phyloP scores from a whole-genome alignment of 768 basidiomycete genomes.

The Austroboletus festivus region DNA sequence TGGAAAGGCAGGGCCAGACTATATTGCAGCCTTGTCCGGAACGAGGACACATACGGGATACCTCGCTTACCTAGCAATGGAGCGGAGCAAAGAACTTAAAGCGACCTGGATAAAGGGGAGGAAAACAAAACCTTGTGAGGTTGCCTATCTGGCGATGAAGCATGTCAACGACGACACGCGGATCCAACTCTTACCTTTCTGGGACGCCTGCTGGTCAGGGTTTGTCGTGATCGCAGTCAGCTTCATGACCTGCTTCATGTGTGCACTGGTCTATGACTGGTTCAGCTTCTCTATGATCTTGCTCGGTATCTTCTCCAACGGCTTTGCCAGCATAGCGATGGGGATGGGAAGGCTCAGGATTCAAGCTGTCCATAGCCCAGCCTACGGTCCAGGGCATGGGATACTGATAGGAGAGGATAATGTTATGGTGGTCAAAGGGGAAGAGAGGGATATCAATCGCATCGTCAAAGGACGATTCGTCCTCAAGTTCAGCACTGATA shows the following conservation, averaged over 20 bases:
- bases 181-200: conserved; percentile 5
- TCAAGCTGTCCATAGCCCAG: conserved; percentile 13
- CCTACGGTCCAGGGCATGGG: conserved; percentile 20
- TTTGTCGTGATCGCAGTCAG: conserved; percentile 25
- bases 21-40: conserved; percentile 24
- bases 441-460: conserved; percentile 21
- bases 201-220: conserved; percentile 4
- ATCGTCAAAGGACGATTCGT: conserved; percentile 28
- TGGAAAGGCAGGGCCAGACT: conserved; percentile 28
- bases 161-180: conserved; percentile 5
- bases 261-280: conserved; percentile 29
- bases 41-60: conserved; percentile 22
- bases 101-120: conserved; percentile 18
- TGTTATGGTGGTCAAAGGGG: conserved; percentile 26
- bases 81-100: conserved; percentile 7
- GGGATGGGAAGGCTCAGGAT: conserved; percentile 26
- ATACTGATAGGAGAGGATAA: conserved; percentile 18
- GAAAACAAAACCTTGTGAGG: conserved; percentile 14
- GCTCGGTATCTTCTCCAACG: conserved; percentile 28
- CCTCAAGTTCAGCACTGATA: conserved; percentile 12
- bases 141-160: conserved; percentile 14
- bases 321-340: conserved; percentile 24
- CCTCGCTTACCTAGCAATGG: conserved; percentile 21
- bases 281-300: conserved; percentile 31
- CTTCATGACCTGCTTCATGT: conserved; percentile 17